Evolutionary conservation across 352 stramenopile genomes (phyloP).

Genomic region (Phytophthora foliorum): DNA sequence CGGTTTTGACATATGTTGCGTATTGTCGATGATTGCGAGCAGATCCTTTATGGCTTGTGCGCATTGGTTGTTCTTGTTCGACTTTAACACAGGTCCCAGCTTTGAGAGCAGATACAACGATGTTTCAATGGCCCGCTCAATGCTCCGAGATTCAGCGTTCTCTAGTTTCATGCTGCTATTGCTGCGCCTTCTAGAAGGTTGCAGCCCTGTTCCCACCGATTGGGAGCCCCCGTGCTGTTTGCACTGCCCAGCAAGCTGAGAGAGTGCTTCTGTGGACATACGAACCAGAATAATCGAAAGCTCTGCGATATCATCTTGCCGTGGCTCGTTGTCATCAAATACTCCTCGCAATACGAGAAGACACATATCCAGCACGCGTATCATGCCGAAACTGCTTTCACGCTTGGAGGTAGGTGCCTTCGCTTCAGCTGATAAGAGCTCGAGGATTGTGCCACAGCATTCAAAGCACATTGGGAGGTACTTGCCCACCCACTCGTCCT

Average conservation of each 20-base stretch:
- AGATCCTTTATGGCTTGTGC: slow-evolving; percentile 63
- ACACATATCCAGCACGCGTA: slow-evolving; percentile 70
- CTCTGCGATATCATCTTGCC: slow-evolving; percentile 40
- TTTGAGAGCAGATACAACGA: slow-evolving; percentile 55
- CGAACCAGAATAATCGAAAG: slow-evolving; percentile 62
- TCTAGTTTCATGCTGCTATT: slow-evolving; percentile 25
- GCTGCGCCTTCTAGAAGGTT: slow-evolving; percentile 2
- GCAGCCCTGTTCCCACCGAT: not conserved
- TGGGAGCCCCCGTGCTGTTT: not conserved
- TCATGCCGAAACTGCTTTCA: slow-evolving; percentile 42
- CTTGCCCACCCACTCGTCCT: slow-evolving; percentile 68
- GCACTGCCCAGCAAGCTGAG: slow-evolving; percentile 44
- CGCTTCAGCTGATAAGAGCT: slow-evolving; percentile 46
- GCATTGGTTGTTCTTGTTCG: slow-evolving; percentile 68
- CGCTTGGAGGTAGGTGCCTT: slow-evolving; percentile 13
- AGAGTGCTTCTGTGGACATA: slow-evolving; percentile 64
- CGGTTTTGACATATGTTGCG: slow-evolving; percentile 1
- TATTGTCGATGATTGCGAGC: slow-evolving; percentile 35
- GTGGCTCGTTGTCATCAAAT: slow-evolving; percentile 60
- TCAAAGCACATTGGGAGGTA: slow-evolving; percentile 75
- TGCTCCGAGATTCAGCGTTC: slow-evolving; percentile 20
- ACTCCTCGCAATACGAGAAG: slow-evolving; percentile 64
- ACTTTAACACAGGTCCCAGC: slow-evolving; percentile 52
- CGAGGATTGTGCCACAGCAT: slow-evolving; percentile 70
- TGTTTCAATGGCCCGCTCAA: slow-evolving; percentile 31